A percentile compares a stretch with the other conserved stretches of the same genome.
Conservation (phyloP, 1,284 basidiomycete genomes). For the Agroathelia rolfsii region DNA sequence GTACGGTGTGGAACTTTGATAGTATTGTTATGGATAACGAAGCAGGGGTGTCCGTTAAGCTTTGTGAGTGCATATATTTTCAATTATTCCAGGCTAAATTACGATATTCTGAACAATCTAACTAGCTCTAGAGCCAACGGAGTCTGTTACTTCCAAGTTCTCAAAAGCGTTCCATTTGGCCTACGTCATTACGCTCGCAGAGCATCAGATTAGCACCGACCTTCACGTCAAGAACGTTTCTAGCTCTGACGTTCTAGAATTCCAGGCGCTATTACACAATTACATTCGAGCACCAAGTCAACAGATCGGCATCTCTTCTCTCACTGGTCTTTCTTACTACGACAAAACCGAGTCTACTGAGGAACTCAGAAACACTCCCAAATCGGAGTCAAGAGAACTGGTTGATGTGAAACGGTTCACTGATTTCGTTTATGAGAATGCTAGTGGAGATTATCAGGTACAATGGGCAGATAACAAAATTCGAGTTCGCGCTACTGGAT, state of each 20-base stretch:
- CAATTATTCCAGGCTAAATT: neutral
- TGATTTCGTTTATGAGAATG: constrained; percentile 68
- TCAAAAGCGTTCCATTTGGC: constrained; percentile 55
- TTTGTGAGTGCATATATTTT: constrained; percentile 44
- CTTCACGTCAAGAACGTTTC: constrained; percentile 71
- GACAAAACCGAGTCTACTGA: constrained; percentile 67
- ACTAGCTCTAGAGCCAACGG: constrained; percentile 52
- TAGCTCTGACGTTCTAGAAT: constrained; percentile 48
- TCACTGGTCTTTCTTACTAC: constrained; percentile 55
- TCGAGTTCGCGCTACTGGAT: constrained; percentile 45
- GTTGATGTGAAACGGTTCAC: constrained; percentile 61
- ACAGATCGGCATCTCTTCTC: constrained; percentile 43
- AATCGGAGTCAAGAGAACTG: constrained; percentile 47
- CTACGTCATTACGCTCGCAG: constrained; percentile 72
- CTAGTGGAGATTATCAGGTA: constrained; percentile 44
- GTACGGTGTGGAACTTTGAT: constrained; percentile 59
- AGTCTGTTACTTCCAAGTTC: constrained; percentile 48
- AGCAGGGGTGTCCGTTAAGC: constrained; percentile 59
- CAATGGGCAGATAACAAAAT: constrained; percentile 50
- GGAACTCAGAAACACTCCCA: constrained; percentile 37
- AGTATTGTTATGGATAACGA: constrained; percentile 58
- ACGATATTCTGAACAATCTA: constrained; percentile 9
- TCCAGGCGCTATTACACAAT: constrained; percentile 82
- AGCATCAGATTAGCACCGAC: constrained; percentile 68
- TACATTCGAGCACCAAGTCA: constrained; percentile 68